A percentile compares a stretch with the other conserved stretches of the same genome.
These are phyloP conservation scores for Xylaria sp. DNA, from an alignment of 2,329 filamentous ascomycete species.

Conservation along the genomic window DNA sequence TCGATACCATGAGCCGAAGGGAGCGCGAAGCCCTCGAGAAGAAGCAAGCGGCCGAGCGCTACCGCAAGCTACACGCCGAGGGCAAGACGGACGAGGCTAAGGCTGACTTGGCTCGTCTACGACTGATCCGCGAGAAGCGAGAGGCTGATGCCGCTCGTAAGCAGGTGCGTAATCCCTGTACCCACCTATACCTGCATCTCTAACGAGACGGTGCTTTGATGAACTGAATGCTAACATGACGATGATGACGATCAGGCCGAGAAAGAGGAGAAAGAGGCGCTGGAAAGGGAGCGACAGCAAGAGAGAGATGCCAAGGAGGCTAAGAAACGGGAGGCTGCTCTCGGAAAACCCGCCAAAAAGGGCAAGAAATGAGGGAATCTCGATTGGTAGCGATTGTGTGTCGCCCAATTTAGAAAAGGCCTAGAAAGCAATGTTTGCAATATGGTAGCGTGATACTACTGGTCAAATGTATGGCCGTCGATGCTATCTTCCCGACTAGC, in stretches of 20 bases:
- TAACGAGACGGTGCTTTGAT: neutral
- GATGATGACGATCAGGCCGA: slow-evolving; percentile 53
- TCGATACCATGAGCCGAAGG: slow-evolving; percentile 56
- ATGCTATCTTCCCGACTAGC: neutral
- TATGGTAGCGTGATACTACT: neutral
- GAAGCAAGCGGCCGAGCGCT: slow-evolving; percentile 85
- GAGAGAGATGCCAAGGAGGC: slow-evolving; percentile 62
- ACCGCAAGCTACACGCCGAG: slow-evolving; percentile 88
- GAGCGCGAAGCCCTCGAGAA: slow-evolving; percentile 81
- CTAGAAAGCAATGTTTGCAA: neutral
- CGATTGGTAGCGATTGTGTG: neutral
- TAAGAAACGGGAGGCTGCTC: slow-evolving; percentile 59
- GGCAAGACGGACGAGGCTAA: slow-evolving; percentile 97
- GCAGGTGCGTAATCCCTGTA: slow-evolving; percentile 61
- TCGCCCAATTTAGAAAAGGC: neutral
- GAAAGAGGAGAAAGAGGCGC: slow-evolving; percentile 61
- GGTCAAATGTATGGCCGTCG: neutral
- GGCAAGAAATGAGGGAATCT: slow-evolving; percentile 45
- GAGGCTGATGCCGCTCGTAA: slow-evolving; percentile 83
- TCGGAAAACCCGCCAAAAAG: slow-evolving; percentile 53
- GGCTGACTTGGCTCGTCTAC: slow-evolving; percentile 83
- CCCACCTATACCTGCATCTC: neutral
- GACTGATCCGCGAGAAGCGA: slow-evolving; percentile 81
- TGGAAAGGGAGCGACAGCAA: slow-evolving; percentile 53
- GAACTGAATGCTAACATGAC: slow-evolving; percentile 31